Evolutionary conservation across 257 asterid species (phyloP), one percentile per base, ranked within the genome.

Genomic region (Plantago ovata): DNA sequence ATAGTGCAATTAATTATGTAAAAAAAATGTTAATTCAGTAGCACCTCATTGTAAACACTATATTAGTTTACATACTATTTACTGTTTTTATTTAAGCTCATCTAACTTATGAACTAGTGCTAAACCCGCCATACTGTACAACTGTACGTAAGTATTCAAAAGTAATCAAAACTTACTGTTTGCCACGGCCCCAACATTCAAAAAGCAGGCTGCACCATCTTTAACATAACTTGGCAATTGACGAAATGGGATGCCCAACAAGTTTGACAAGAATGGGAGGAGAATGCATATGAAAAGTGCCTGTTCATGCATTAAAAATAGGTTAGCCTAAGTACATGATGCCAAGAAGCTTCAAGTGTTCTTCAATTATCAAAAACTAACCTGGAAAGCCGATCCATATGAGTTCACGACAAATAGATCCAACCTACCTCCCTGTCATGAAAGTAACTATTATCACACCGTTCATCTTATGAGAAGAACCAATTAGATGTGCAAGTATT

Each of bases 181-280:
- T 58, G 85, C 70, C 80, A 81, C 69, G 69, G 79, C 69, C 62
- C 96, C 95, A 10, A 75, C 70, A 75, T 89, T 93, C 84, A 93
- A 73, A 79, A 93, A 89, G 80, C 98, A 93, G 62, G 98, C 97
- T 21, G 92, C 87, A 52, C 98, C 97, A 69, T 89, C 96, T 82
- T 79, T 89, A 60, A 86, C 75, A 70, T 93, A 93, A 58, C 53
- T 71, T 20, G 95, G 85, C 63, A 93, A 86, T 73, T 82, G 95
- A 72, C 65, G 5, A 72, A 93, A 93, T 18, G 95, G 95, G 63
- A 93, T 74, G 28, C 98, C 98, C 95, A 96, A 93, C 52, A 89
- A 77, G 75, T 86, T 89, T 23, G 96, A 89, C 75, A 93, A 72
- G 79, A 93, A 82, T 22, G 98, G 98, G 51, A 93, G 82, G 78